Percentiles rank a stretch among this genome's conserved stretches.
Evolutionary conservation across 2,329 filamentous ascomycete genomes (phyloP).

Genomic region (Clarireedia hainanense): DNA sequence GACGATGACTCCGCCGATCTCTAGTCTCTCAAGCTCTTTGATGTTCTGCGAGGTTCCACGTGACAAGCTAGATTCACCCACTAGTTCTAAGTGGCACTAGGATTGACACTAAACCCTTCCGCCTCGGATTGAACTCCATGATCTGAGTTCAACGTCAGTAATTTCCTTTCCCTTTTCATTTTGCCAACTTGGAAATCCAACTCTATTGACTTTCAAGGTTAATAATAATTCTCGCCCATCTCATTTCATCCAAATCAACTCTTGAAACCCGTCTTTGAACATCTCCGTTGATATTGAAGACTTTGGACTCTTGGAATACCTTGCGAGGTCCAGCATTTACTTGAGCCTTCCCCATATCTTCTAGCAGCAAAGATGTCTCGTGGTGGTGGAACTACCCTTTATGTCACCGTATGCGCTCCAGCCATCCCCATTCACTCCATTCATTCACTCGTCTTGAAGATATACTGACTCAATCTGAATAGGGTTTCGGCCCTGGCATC

Average conservation of each 20-base stretch:
- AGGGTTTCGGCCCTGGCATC: slow-evolving; percentile 95
- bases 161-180: not conserved
- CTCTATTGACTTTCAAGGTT: not conserved
- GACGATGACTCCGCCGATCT: no score
- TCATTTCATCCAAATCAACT: not conserved
- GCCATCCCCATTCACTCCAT: not conserved
- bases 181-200: not conserved
- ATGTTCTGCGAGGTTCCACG: no score
- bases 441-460: slow-evolving; percentile 3
- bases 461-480: slow-evolving; percentile 8
- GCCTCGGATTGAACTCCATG: no score
- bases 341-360: slow-evolving; percentile 2
- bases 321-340: not conserved
- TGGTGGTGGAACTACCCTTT: slow-evolving; percentile 85
- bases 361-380: slow-evolving; percentile 64
- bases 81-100: no score
- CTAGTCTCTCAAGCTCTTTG: no score
- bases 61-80: no score
- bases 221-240: not conserved
- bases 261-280: not conserved
- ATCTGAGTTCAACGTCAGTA: not conserved
- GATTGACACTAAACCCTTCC: no score
- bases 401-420: slow-evolving; percentile 58
- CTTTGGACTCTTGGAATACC: not conserved
- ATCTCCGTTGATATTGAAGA: not conserved